Evolutionary conservation across 345 rosid species (phyloP).

Genomic region (Arabis alpina): DNA sequence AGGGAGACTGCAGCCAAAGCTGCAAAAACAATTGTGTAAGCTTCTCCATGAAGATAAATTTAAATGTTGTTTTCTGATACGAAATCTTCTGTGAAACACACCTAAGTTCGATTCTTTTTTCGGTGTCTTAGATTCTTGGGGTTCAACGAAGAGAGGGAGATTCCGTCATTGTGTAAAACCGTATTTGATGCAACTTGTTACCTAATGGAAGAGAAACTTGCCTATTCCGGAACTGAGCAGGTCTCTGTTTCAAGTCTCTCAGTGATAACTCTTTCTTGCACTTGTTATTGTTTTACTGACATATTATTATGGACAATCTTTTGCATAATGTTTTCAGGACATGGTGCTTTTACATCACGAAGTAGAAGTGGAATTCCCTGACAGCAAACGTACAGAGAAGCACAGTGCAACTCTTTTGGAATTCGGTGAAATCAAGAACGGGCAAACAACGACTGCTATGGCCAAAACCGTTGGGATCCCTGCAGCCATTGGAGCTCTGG

Average conservation of each 20-base stretch:
- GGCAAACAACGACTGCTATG: conserved; percentile 76
- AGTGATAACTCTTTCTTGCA: conserved; percentile 14
- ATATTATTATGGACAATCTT: neutral
- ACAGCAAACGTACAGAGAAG: conserved; percentile 51
- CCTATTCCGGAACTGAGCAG: conserved; percentile 76
- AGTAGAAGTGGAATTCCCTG: conserved; percentile 80
- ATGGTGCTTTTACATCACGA: conserved; percentile 96
- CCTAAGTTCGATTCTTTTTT: conserved; percentile 1
- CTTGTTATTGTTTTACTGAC: conserved; percentile 20
- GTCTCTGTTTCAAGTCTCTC: conserved; percentile 44
- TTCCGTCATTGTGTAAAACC: conserved; percentile 66
- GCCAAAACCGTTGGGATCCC: conserved; percentile 92
- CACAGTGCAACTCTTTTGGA: conserved; percentile 78
- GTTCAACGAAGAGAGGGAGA: conserved; percentile 59
- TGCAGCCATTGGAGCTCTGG: conserved; percentile 90
- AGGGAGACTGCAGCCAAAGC: conserved; percentile 60
- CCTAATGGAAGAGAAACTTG: conserved; percentile 83
- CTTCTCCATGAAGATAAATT: conserved; percentile 1
- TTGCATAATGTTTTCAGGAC: conserved; percentile 58
- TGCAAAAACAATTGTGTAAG: conserved; percentile 78
- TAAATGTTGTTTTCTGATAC: conserved; percentile 12
- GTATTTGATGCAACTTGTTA: conserved; percentile 67
- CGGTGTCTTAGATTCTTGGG: conserved; percentile 68
- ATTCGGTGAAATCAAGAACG: conserved; percentile 67
- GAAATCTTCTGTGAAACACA: conserved; percentile 15